Percentiles rank a stretch among this genome's conserved stretches.
Evolutionary conservation across 2,329 filamentous ascomycete genomes (phyloP).

Genomic region (Amylocarpus encephaloides): DNA sequence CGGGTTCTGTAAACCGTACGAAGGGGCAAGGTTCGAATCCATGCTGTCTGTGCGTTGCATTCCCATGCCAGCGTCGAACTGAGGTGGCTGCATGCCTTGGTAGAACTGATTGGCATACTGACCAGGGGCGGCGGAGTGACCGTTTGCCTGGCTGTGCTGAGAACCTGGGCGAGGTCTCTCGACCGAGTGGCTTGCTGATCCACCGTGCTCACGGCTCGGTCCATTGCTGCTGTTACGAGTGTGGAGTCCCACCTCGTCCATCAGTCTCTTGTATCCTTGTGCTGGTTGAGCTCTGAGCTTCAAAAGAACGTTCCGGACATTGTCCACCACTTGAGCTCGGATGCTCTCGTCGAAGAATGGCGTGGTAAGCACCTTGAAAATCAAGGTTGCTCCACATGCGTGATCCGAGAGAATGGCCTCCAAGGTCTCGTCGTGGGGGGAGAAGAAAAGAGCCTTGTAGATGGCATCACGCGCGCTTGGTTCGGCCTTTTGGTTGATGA

Average conservation of each 20-base stretch:
- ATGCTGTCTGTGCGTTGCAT: slow-evolving; percentile 47
- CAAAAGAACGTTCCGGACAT: slow-evolving; percentile 80
- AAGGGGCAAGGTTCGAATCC: slow-evolving; percentile 43
- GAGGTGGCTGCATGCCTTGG: slow-evolving; percentile 40
- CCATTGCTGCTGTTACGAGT: slow-evolving; percentile 45
- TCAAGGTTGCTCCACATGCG: slow-evolving; percentile 85
- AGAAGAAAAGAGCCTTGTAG: slow-evolving; percentile 87
- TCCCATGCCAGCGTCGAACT: slow-evolving; percentile 47
- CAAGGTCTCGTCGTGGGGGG: slow-evolving; percentile 74
- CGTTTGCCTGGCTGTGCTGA: slow-evolving; percentile 42
- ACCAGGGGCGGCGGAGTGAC: slow-evolving; percentile 36
- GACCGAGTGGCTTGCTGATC: slow-evolving; percentile 34
- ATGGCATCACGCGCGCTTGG: slow-evolving; percentile 86
- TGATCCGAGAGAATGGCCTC: slow-evolving; percentile 90
- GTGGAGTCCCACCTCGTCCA: slow-evolving; percentile 95
- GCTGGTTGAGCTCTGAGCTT: slow-evolving; percentile 88
- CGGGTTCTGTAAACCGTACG: slow-evolving; percentile 44
- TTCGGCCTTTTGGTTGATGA: slow-evolving; percentile 96
- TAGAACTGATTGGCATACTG: slow-evolving; percentile 46
- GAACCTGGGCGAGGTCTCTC: slow-evolving; percentile 51
- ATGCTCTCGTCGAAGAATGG: slow-evolving; percentile 95
- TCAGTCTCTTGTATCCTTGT: slow-evolving; percentile 95
- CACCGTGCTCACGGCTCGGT: slow-evolving; percentile 27
- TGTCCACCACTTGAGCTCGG: slow-evolving; percentile 81
- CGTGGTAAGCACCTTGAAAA: slow-evolving; percentile 97